phyloP scores from a whole-genome alignment of 2,329 filamentous ascomycete genomes.

The Stagonosporopsis vannaccii region DNA sequence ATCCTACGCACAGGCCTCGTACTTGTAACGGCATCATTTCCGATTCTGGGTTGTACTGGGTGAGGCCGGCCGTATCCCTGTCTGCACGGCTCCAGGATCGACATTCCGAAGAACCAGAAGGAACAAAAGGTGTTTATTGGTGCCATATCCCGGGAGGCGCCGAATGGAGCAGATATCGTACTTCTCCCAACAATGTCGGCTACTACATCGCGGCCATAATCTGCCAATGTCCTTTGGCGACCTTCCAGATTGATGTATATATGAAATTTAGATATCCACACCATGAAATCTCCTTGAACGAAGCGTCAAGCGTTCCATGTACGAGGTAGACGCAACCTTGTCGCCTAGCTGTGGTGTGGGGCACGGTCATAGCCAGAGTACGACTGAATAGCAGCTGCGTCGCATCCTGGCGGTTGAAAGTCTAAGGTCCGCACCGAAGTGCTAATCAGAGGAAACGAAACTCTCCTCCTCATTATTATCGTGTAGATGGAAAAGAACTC shows the following conservation, averaged over 20 bases:
- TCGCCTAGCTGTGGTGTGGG: not conserved
- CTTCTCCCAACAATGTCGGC: not conserved
- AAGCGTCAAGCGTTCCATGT: not conserved
- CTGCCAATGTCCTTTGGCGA: not conserved
- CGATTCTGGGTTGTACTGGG: not conserved
- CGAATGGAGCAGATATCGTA: not conserved
- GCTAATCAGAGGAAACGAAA: no score
- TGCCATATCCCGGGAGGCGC: conserved; percentile 2
- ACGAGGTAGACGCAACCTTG: not conserved
- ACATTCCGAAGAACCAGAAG: not conserved
- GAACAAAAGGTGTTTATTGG: not conserved
- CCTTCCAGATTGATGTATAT: not conserved
- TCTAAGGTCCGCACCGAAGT: not conserved
- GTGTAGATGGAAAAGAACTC: no score
- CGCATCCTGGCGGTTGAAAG: not conserved
- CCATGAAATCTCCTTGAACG: not conserved
- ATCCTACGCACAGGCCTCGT: not conserved
- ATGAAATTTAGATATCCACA: not conserved
- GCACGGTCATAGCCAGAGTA: not conserved
- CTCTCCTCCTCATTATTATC: no score
- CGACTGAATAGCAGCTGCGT: not conserved
- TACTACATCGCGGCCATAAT: not conserved
- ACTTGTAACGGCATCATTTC: not conserved
- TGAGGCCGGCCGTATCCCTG: not conserved
- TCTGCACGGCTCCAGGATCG: conserved; percentile 6